Conservation (phyloP, 2,329 filamentous ascomycete species). For the Madurella mycetomatis region DNA sequence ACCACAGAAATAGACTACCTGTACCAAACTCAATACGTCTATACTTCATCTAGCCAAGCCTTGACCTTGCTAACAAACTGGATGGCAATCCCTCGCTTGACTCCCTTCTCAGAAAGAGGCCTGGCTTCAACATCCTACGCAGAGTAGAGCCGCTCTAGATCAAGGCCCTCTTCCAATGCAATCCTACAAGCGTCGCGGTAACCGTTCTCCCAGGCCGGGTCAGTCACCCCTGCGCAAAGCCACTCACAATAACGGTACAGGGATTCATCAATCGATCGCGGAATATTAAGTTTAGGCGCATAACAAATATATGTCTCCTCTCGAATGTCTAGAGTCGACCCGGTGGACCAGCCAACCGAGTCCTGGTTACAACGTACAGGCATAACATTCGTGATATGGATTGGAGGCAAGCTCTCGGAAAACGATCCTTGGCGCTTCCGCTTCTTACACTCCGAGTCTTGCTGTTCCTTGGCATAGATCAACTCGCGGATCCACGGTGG, state of each 20-base stretch:
- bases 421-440: too few species aligned
- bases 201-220: not conserved
- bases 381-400: too few species aligned
- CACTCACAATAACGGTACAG: constrained; percentile 9
- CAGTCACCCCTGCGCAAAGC: constrained; percentile 8
- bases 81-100: constrained; percentile 15
- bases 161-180: not conserved
- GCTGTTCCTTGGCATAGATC: too few species aligned
- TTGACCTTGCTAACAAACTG: constrained; percentile 16
- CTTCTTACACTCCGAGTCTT: too few species aligned
- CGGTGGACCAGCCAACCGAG: too few species aligned
- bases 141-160: not conserved
- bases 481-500: too few species aligned
- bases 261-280: not conserved
- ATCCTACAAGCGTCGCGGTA: constrained; percentile 5
- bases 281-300: too few species aligned
- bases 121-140: constrained; percentile 7
- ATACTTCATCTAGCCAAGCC: constrained; percentile 13
- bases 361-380: too few species aligned
- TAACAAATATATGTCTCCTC: too few species aligned
- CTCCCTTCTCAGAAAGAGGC: constrained; percentile 11
- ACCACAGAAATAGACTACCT: too few species aligned
- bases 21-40: not conserved
- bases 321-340: too few species aligned
- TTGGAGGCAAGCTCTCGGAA: too few species aligned